Base-by-base conservation (phyloP, 1,284 basidiomycete genomes). In the Golubevia pallescens region DNA sequence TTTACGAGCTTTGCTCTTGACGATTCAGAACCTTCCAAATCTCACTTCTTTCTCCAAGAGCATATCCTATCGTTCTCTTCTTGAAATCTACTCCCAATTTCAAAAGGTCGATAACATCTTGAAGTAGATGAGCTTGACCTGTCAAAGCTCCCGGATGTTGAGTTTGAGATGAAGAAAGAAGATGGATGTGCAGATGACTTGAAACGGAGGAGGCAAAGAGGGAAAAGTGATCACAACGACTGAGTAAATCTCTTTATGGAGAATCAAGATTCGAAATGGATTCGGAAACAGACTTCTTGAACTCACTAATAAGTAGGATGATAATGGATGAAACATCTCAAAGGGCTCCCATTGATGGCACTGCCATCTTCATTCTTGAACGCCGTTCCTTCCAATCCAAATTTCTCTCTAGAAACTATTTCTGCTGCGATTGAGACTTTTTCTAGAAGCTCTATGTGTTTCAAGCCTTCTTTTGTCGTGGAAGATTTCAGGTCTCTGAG, bases 401-500 rank as follows among this genome's bases (percentile, higher is more conserved):
- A 38, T 38, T 38, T 38, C 34, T 38, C 34, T 38, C 34, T 38
- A 38, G 34, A 38, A 38, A 10, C 34, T 10, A 5, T 38, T 38
- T 38, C 34, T n/a, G n/a, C n/a, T n/a, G n/a, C n/a, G n/a, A n/a
- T n/a, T n/a, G n/a, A n/a, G 34, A 38, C 10, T 38, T 38, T 38
- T 10, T 38, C 34, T 10, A 38, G 10, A 4, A 38, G 10, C 10
- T 38, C 34, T 5, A 38, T 10, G 10, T 38, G 34, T 10, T 38
- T 38, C 5, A 10, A 38, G 10, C 34, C 34, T 38, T 38, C 34
- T 10, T 38, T 10, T 4, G 34, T 38, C 10, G 54, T 7, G n/a
- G n/a, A n/a, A n/a, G n/a, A n/a, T n/a, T n/a, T n/a, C n/a, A 99
- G 86, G 55, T 87, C 86, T 20, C 87, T 78, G 3, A 87, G 20